These are phyloP conservation scores for Trametes hirsuta DNA, from an alignment of 1,284 basidiomycete genomes.

Conservation along the genomic window DNA sequence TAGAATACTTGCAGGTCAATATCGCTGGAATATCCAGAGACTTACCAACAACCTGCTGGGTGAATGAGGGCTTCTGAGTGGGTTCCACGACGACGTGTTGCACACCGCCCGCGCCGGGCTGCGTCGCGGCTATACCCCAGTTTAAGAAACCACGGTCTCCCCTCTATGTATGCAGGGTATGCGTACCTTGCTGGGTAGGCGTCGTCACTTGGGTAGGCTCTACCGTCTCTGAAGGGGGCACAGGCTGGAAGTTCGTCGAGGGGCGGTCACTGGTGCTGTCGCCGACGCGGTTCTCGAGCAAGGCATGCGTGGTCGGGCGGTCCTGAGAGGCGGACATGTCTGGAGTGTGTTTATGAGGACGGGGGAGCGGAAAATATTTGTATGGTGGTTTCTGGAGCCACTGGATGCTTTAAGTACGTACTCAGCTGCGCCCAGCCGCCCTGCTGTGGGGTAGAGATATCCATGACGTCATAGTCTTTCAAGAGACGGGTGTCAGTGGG, in stretches of 20 bases:
- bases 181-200: constrained; percentile 19
- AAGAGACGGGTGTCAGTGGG: too few species aligned
- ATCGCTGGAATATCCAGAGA: too few species aligned
- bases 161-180: too few species aligned
- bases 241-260: constrained; percentile 12
- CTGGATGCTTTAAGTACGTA: too few species aligned
- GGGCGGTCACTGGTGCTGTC: not conserved
- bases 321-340: constrained; percentile 13
- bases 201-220: constrained; percentile 11
- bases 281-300: not conserved
- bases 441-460: too few species aligned
- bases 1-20: not conserved
- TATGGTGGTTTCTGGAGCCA: not conserved
- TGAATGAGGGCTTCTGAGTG: constrained; percentile 16
- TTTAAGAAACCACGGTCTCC: too few species aligned
- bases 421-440: too few species aligned
- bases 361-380: not conserved
- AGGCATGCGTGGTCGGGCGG: not conserved
- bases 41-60: constrained; percentile 21
- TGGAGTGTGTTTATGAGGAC: not conserved
- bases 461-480: too few species aligned
- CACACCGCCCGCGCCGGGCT: constrained; percentile 16
- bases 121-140: constrained; percentile 13
- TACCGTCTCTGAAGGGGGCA: constrained; percentile 13
- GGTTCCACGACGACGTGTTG: constrained; percentile 7